Percentiles rank a stretch among this genome's conserved stretches.
Conservation (phyloP, 306 rosid genomes). For the Citrullus colocynthis region DNA sequence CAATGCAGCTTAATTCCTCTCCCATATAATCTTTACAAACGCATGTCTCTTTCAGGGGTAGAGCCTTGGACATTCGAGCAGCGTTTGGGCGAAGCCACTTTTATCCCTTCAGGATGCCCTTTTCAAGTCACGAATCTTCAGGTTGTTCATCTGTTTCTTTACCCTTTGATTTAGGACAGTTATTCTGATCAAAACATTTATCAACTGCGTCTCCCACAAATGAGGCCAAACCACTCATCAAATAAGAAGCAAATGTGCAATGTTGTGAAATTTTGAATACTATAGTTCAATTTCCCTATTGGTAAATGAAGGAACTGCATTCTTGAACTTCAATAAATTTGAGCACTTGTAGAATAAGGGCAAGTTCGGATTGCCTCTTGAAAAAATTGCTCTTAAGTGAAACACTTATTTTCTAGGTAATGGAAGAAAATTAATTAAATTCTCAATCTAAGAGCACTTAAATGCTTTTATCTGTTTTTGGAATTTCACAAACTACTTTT, state of each 20-base stretch:
- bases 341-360: neutral
- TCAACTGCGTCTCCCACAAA: neutral
- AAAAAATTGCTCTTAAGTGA: neutral
- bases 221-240: neutral
- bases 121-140: constrained; percentile 79
- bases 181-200: neutral
- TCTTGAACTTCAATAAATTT: neutral
- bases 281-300: neutral
- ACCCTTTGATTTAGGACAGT: neutral
- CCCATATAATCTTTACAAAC: neutral
- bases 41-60: constrained; percentile 45
- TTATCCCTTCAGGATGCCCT: constrained; percentile 97
- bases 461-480: neutral
- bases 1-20: neutral
- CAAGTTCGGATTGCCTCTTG: neutral
- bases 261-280: neutral
- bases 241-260: neutral
- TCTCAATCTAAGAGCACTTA: neutral
- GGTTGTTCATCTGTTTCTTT: constrained; percentile 28
- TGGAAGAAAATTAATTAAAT: neutral
- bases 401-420: neutral
- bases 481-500: neutral
- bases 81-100: constrained; percentile 72
- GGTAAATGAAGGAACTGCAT: neutral
- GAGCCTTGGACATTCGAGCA: constrained; percentile 98